A percentile compares a stretch with the other conserved stretches of the same genome.
Evolutionary conservation across 179 eudicot species (phyloP).

Genomic region (Beta lomatogona): DNA sequence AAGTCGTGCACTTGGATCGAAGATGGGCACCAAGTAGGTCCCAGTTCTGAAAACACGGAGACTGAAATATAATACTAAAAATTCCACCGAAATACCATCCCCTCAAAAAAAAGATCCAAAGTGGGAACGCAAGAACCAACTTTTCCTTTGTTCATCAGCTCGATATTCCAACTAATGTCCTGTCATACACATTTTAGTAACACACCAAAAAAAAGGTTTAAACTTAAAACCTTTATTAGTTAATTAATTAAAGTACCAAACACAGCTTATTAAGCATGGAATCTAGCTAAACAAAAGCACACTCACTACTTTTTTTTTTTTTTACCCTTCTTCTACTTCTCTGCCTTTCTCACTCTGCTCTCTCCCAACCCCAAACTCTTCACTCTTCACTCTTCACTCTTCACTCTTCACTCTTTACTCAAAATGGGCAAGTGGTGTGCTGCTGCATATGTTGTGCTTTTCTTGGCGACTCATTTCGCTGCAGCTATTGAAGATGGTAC

Average conservation of each 20-base stretch:
- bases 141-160: conserved; percentile 3
- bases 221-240: not conserved
- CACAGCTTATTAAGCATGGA: conserved; percentile 9
- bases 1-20: conserved; percentile 1
- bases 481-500: conserved; percentile 23
- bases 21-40: not conserved
- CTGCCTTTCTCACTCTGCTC: not conserved
- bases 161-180: not conserved
- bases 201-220: not conserved
- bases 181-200: not conserved
- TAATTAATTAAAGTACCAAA: not conserved
- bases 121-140: conserved; percentile 8
- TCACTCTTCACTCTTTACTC: not conserved
- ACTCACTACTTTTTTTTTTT: not conserved
- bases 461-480: not conserved
- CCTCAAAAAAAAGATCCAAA: not conserved
- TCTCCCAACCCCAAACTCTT: not conserved
- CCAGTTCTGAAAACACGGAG: conserved; percentile 13
- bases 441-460: not conserved
- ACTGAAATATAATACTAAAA: not conserved
- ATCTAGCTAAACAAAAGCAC: conserved; percentile 6
- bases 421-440: conserved; percentile 7
- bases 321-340: not conserved
- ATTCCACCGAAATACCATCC: not conserved
- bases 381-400: not conserved